These are phyloP conservation scores for Pichia rugopelliculosa DNA, from an alignment of 805 yeast species.

Conservation along the genomic window DNA sequence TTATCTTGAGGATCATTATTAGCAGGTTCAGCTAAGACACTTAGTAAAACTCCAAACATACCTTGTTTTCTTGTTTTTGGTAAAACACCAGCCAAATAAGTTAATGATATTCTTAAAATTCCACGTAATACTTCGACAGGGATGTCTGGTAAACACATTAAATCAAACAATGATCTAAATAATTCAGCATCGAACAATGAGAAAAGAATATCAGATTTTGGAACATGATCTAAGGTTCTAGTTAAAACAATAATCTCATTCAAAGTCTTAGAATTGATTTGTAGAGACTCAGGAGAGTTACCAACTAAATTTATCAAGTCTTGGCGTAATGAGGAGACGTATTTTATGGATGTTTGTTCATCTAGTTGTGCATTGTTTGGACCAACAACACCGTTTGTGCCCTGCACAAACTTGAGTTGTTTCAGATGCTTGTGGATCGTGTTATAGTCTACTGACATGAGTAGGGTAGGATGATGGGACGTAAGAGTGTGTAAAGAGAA, in stretches of 20 bases:
- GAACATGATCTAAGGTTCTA: constrained; percentile 41
- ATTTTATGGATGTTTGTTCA: constrained; percentile 16
- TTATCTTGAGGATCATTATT: constrained; percentile 30
- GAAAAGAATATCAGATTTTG: constrained; percentile 24
- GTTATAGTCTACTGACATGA: constrained; percentile 17
- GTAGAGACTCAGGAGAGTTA: background rate
- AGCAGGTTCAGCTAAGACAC: constrained; percentile 13
- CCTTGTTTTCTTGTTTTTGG: constrained; percentile 27
- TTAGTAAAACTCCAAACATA: constrained; percentile 22
- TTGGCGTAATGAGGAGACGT: constrained; percentile 15
- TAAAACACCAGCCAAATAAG: constrained; percentile 37
- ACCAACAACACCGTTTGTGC: background rate
- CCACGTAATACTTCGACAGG: constrained; percentile 22
- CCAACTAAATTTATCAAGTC: background rate
- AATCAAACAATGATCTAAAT: constrained; percentile 19
- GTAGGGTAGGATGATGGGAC: background rate
- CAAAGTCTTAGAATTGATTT: constrained; percentile 32
- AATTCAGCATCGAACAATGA: constrained; percentile 18
- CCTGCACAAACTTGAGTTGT: constrained; percentile 12
- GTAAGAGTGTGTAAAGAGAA: background rate
- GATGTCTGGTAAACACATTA: constrained; percentile 14
- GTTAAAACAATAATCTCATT: constrained; percentile 49
- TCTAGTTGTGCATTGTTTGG: constrained; percentile 13
- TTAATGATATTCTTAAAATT: constrained; percentile 26
- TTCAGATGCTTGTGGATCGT: constrained; percentile 23